phyloP scores from a whole-genome alignment of 495 filamentous ascomycete species.

The Gamarada debralockiae region DNA sequence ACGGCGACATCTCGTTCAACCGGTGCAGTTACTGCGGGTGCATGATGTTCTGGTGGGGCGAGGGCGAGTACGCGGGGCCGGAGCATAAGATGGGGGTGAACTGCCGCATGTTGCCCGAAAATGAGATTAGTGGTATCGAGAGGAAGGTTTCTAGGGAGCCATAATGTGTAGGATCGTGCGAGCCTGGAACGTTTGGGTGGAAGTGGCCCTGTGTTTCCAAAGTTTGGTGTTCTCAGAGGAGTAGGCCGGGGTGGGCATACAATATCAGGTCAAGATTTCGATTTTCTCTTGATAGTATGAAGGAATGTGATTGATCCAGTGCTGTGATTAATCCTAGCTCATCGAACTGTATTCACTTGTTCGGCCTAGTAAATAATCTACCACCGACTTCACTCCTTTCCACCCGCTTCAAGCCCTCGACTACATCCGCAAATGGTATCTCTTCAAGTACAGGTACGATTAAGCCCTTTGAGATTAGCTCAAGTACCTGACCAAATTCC shows the following conservation, averaged over 20 bases:
- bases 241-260: too few relatives aligned
- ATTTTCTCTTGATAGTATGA: too few relatives aligned
- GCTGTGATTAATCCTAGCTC: too few relatives aligned
- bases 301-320: too few relatives aligned
- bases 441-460: background rate
- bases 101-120: conserved; percentile 6
- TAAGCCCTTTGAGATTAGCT: background rate
- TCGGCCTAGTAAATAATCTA: background rate
- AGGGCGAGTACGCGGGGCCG: background rate
- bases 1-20: conserved; percentile 12
- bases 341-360: background rate
- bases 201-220: too few relatives aligned
- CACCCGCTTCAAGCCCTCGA: background rate
- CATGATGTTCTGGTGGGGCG: conserved; percentile 15
- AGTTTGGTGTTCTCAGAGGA: too few relatives aligned
- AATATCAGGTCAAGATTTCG: too few relatives aligned
- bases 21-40: conserved; percentile 17
- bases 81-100: conserved; percentile 14
- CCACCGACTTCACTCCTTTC: background rate
- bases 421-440: background rate
- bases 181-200: too few relatives aligned
- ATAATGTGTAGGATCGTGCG: background rate
- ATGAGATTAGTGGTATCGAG: conserved; percentile 5
- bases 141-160: conserved; percentile 2
- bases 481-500: background rate